Percentiles rank a stretch among this genome's conserved stretches.
phyloP scores from a whole-genome alignment of 768 basidiomycete genomes.

The Panaeolus papilionaceus region DNA sequence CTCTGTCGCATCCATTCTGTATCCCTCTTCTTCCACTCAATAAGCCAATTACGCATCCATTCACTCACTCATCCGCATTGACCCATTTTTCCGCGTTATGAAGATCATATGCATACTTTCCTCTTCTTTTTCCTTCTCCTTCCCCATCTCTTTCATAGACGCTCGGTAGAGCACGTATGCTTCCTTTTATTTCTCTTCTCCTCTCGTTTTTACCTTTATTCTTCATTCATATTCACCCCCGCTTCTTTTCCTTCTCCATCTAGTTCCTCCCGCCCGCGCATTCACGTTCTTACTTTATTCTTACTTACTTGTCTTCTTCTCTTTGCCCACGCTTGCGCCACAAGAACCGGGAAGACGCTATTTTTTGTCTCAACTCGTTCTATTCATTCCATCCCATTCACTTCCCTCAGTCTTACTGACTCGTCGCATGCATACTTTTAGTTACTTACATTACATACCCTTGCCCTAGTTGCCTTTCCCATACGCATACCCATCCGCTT shows the following conservation, averaged over 20 bases:
- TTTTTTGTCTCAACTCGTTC: neutral
- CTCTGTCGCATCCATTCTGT: neutral
- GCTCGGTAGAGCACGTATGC: slow-evolving; percentile 8
- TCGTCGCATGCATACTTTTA: neutral
- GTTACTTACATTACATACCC: slow-evolving; percentile 9
- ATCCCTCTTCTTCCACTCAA: neutral
- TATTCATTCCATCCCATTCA: neutral
- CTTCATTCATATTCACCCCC: neutral
- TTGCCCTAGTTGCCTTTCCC: slow-evolving; percentile 8
- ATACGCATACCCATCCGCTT: neutral
- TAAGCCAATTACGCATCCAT: neutral
- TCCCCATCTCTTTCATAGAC: neutral
- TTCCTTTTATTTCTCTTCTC: neutral
- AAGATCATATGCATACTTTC: slow-evolving; percentile 6
- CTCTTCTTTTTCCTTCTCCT: neutral
- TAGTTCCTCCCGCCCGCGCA: slow-evolving; percentile 7
- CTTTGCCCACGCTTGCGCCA: neutral
- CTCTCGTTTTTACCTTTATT: neutral
- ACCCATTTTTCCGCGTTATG: neutral
- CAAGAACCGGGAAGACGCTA: neutral
- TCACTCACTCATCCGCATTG: neutral
- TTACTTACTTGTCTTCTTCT: neutral
- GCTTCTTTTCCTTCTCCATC: neutral
- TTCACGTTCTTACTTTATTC: neutral
- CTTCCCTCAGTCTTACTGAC: neutral